Conservation (phyloP, 1,284 basidiomycete species). For the Cryptococcus sp. region DNA sequence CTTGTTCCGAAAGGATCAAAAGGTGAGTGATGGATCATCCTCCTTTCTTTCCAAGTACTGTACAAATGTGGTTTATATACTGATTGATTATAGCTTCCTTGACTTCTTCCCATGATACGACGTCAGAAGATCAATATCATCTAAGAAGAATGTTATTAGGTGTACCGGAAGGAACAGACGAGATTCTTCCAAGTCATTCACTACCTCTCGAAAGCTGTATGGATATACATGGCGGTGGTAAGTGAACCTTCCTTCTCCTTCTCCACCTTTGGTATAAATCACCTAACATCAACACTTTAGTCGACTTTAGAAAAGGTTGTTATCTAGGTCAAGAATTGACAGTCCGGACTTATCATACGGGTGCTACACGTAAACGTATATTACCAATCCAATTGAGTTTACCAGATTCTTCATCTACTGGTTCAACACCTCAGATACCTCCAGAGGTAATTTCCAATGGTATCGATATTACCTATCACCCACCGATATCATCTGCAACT, state of each 20-base stretch:
- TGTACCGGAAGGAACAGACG: constrained; percentile 77
- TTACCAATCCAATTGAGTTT: constrained; percentile 59
- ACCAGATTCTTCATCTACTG: background rate
- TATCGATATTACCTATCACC: constrained; percentile 35
- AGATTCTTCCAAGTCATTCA: constrained; percentile 70
- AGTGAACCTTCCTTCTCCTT: constrained; percentile 41
- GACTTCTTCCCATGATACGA: constrained; percentile 15
- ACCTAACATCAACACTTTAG: constrained; percentile 48
- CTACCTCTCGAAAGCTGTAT: constrained; percentile 92
- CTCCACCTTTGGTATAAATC: background rate
- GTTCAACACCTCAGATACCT: background rate
- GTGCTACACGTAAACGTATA: constrained; percentile 84
- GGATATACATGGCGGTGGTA: constrained; percentile 87
- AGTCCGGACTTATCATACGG: constrained; percentile 93
- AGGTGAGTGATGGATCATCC: constrained; percentile 65
- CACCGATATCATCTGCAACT: constrained; percentile 22
- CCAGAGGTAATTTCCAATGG: background rate
- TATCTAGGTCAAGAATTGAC: constrained; percentile 98
- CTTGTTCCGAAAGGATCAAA: constrained; percentile 63
- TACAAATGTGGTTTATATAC: background rate
- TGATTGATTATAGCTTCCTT: constrained; percentile 15
- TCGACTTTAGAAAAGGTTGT: constrained; percentile 96
- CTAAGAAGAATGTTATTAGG: constrained; percentile 76
- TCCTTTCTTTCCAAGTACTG: too few relatives aligned
- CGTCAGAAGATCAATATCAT: constrained; percentile 54